phyloP scores from a whole-genome alignment of 179 eudicot genomes.

The Amaranthus tricolor region DNA sequence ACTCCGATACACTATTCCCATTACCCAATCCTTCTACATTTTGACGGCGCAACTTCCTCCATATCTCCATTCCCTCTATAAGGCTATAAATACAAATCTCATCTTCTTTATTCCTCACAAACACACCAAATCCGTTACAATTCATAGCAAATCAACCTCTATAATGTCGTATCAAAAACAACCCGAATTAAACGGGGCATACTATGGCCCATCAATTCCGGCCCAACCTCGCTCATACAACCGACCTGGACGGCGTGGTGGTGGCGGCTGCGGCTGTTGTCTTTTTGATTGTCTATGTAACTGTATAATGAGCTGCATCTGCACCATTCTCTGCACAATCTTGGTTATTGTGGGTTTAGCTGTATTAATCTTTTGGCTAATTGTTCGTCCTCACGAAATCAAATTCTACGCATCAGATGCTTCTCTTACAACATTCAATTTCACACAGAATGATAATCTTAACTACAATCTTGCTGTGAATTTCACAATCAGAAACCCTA shows the following conservation, averaged over 20 bases:
- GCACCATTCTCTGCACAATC: slow-evolving; percentile 39
- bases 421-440: slow-evolving; percentile 44
- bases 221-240: slow-evolving; percentile 27
- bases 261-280: slow-evolving; percentile 37
- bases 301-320: slow-evolving; percentile 39
- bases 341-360: slow-evolving; percentile 27
- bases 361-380: slow-evolving; percentile 44
- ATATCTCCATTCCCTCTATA: not conserved
- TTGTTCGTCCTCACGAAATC: slow-evolving; percentile 55
- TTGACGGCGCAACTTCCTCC: slow-evolving; percentile 12
- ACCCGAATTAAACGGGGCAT: slow-evolving; percentile 43
- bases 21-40: not conserved
- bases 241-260: slow-evolving; percentile 28
- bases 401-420: slow-evolving; percentile 52
- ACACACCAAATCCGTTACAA: not conserved
- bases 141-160: too few relatives aligned
- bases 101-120: not conserved
- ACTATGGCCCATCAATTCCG: slow-evolving; percentile 45
- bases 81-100: not conserved
- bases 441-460: slow-evolving; percentile 38
- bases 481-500: slow-evolving; percentile 64
- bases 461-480: slow-evolving; percentile 60
- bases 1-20: not conserved
- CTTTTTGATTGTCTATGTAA: slow-evolving; percentile 39
- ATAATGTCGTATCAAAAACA: slow-evolving; percentile 36